Evolutionary conservation across 2,329 filamentous ascomycete genomes (phyloP), one percentile per base, ranked within the genome.

Genomic region (Pseudogymnoascus sp.): DNA sequence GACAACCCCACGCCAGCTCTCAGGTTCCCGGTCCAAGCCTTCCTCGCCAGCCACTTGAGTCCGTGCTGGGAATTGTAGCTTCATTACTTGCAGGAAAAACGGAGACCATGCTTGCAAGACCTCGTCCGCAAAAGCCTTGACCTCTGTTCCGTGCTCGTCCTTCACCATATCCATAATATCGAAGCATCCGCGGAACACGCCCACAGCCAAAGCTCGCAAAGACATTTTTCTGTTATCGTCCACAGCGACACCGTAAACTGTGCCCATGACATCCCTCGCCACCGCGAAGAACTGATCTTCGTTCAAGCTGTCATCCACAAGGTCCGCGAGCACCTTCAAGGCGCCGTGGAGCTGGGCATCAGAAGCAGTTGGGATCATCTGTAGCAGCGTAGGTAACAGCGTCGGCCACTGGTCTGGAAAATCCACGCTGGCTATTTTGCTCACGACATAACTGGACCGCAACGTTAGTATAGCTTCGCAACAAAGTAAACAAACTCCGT

Each of bases 101-200:
- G 92, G 91, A 65, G 90, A 87, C 94, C 94, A 99, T 59, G 84
- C 84, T 68, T 81, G 82, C 58, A 97, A 81, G 0, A 91, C 86
- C 71, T 96, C 89, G 65, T 96, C 91, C 61, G 93, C 92, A 73
- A 99, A 99, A 1, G 81, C 82, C 75, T 91, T 94, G 65, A 97
- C 91, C 62, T 90, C 90, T 63, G 83, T 82, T 70, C 90, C 90
- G 76, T 97, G 90, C 68, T 96, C 91, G 68, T 96, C 92, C 80
- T 96, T 89, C 67, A 97, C 90, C 84, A 97, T 96, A 76, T 97
- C 92, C 78, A 99, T 84, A 62, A 94, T 90, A 73, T 97, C 92
- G 74, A 99, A 96, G 76, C 91, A 96, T 58, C 86, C 86, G 63
- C 91, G 85, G 80, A 97, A 96, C 63, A 97, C 90, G 41, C 89